Evolutionary conservation across 2,329 filamentous ascomycete species (phyloP).

Genomic region (Parafenestella ontariensis): DNA sequence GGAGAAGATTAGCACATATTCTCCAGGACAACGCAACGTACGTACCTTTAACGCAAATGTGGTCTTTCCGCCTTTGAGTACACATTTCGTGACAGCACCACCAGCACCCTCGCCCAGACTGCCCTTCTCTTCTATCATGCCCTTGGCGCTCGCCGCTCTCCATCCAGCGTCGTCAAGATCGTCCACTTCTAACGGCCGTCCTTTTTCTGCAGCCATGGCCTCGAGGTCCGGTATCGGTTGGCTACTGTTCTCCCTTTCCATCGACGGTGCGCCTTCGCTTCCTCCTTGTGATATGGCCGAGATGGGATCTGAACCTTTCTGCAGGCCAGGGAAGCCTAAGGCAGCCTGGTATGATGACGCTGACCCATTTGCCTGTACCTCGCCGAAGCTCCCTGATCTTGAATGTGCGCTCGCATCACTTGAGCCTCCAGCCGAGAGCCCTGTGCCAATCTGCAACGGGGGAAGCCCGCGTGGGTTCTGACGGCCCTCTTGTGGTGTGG

Average conservation of each 20-base stretch:
- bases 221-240: conserved; percentile 80
- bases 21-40: neutral
- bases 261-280: conserved; percentile 71
- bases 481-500: conserved; percentile 73
- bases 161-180: conserved; percentile 95
- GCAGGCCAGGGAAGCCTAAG: conserved; percentile 78
- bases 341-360: conserved; percentile 83
- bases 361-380: conserved; percentile 79
- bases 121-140: conserved; percentile 85
- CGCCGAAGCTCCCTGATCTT: conserved; percentile 83
- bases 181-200: conserved; percentile 85
- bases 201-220: conserved; percentile 80
- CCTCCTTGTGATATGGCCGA: conserved; percentile 82
- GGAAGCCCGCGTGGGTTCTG: conserved; percentile 60
- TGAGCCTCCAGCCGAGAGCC: conserved; percentile 71
- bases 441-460: conserved; percentile 61
- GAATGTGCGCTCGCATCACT: conserved; percentile 85
- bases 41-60: conserved; percentile 93
- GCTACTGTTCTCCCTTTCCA: conserved; percentile 84
- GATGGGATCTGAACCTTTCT: conserved; percentile 77
- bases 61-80: conserved; percentile 88
- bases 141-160: conserved; percentile 89
- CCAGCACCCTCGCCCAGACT: conserved; percentile 93
- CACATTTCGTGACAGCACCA: conserved; percentile 90
- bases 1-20: conserved; percentile 13